Evolutionary conservation across 306 rosid species (phyloP).

Genomic region (Psophocarpus tetragonolobus): DNA sequence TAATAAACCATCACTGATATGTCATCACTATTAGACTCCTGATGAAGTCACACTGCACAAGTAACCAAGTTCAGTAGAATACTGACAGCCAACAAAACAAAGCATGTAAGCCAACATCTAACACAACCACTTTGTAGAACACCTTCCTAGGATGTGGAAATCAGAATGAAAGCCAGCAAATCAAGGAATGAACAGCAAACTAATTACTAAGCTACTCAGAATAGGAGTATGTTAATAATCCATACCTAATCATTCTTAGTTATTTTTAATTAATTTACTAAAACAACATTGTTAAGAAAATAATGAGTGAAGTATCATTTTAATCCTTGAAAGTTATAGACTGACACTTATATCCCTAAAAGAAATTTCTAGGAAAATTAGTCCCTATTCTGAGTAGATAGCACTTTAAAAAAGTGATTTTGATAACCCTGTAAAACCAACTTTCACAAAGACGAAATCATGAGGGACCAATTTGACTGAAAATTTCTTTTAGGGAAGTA

Average conservation of each 20-base stretch:
- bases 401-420: no score
- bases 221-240: background rate
- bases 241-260: background rate
- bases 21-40: background rate
- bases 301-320: no score
- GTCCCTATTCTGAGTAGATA: no score
- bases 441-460: no score
- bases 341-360: no score
- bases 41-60: background rate
- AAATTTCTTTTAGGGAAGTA: no score
- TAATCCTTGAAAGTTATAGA: no score
- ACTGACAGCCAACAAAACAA: background rate
- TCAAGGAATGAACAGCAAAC: background rate
- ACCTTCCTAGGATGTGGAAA: background rate
- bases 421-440: no score
- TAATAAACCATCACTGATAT: conserved; percentile 4
- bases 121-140: background rate
- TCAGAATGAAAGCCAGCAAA: background rate
- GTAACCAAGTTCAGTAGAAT: background rate
- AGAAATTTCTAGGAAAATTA: no score
- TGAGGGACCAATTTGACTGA: no score
- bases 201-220: background rate
- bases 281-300: conserved; percentile 3
- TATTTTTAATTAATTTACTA: background rate
- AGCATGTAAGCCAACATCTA: conserved; percentile 1